A percentile compares a stretch with the other conserved stretches of the same genome.
These are phyloP conservation scores for Trichoderma sp. DNA, from an alignment of 2,329 filamentous ascomycete genomes.

Conservation along the genomic window DNA sequence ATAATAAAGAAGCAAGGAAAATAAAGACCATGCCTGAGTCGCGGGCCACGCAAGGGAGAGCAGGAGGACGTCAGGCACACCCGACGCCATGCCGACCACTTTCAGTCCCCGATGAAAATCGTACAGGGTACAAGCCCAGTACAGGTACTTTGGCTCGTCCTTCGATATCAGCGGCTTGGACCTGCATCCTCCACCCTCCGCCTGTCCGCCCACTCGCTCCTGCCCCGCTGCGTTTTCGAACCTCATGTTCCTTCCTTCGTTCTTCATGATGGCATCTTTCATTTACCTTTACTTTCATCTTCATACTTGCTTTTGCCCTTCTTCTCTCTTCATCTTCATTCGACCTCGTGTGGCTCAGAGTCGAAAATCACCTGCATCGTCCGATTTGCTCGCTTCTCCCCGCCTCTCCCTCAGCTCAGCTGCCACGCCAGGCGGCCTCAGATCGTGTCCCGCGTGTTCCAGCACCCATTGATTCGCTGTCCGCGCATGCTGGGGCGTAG, in stretches of 20 bases:
- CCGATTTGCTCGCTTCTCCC: background rate
- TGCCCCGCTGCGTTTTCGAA: background rate
- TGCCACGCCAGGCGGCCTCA: background rate
- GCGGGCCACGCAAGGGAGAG: constrained; percentile 24
- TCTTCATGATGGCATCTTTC: background rate
- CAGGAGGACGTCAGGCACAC: constrained; percentile 23
- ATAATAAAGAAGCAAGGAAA: background rate
- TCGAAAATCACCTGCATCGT: too few species aligned
- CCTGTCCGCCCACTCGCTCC: background rate
- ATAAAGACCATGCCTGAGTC: constrained; percentile 12
- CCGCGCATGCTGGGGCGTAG: constrained; percentile 2
- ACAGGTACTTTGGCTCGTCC: background rate
- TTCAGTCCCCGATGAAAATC: background rate
- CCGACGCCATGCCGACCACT: constrained; percentile 19
- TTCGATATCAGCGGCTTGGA: background rate
- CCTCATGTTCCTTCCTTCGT: background rate
- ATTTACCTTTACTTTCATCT: background rate
- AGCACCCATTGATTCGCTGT: constrained; percentile 4
- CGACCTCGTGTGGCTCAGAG: too few species aligned
- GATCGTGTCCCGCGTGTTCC: background rate
- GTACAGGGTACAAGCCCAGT: background rate
- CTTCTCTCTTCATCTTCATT: background rate
- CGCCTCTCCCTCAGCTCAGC: background rate
- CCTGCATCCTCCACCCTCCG: constrained; percentile 9
- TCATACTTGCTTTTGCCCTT: background rate